Evolutionary conservation across 2,329 filamentous ascomycete species (phyloP).

Genomic region (Colletotrichum sp.): DNA sequence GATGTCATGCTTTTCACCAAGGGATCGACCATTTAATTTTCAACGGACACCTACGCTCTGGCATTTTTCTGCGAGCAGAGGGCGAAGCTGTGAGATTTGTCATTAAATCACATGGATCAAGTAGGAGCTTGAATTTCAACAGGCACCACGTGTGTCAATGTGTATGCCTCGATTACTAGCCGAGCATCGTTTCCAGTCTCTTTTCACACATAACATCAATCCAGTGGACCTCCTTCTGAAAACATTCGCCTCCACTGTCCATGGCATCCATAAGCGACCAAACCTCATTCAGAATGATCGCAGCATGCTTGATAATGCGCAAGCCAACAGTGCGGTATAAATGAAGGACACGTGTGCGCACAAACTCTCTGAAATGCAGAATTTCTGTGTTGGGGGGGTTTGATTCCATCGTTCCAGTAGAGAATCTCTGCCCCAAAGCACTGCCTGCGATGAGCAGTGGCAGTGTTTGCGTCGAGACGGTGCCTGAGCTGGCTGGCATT

Average conservation of each 20-base stretch:
- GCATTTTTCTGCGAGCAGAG: background rate
- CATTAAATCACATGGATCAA: background rate
- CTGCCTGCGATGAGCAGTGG: background rate
- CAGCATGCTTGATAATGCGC: background rate
- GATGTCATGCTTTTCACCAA: background rate
- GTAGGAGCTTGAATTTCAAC: background rate
- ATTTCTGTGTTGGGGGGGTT: accelerated
- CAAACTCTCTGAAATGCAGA: background rate
- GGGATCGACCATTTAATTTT: background rate
- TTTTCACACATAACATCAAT: background rate
- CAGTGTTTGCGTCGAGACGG: background rate
- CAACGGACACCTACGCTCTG: background rate
- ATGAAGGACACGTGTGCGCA: background rate
- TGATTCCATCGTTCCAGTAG: accelerated
- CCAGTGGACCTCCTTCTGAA: background rate
- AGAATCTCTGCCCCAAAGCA: background rate
- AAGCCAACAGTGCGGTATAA: background rate
- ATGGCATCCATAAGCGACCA: background rate
- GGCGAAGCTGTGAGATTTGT: background rate
- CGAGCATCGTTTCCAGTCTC: background rate
- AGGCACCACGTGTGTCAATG: background rate
- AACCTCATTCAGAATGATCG: accelerated
- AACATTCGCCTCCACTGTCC: accelerated
- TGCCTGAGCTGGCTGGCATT: background rate
- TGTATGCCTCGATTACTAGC: background rate